Evolutionary conservation across 306 rosid species (phyloP).

Genomic region (Argentina anserina): DNA sequence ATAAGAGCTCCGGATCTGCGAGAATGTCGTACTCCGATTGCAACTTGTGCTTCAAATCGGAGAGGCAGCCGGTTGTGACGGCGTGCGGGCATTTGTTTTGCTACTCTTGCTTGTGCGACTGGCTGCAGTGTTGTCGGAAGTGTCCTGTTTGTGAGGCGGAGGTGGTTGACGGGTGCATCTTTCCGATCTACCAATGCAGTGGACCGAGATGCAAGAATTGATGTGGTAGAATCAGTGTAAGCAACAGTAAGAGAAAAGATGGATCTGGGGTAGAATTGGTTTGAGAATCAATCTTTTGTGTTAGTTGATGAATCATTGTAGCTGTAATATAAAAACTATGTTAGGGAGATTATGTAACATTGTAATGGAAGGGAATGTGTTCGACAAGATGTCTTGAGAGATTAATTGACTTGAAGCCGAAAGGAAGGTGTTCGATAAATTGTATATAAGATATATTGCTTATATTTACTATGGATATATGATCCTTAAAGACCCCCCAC

Average conservation of each 20-base stretch:
- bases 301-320: background rate
- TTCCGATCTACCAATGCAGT: slow-evolving; percentile 1
- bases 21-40: background rate
- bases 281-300: background rate
- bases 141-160: background rate
- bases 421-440: background rate
- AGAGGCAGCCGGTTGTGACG: slow-evolving; percentile 7
- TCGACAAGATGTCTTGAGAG: background rate
- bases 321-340: background rate
- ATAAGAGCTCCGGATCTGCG: background rate
- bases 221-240: background rate
- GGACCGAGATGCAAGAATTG: background rate
- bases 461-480: too few relatives aligned
- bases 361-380: background rate
- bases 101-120: background rate
- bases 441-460: too few relatives aligned
- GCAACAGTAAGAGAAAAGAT: background rate
- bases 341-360: too few relatives aligned
- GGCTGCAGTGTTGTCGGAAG: background rate
- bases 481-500: background rate
- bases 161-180: background rate
- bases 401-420: too few relatives aligned
- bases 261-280: background rate
- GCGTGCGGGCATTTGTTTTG: background rate
- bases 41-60: background rate